Evolutionary conservation across 208 protist genomes (phyloP).

Genomic region (Novymonas esmeraldas): DNA sequence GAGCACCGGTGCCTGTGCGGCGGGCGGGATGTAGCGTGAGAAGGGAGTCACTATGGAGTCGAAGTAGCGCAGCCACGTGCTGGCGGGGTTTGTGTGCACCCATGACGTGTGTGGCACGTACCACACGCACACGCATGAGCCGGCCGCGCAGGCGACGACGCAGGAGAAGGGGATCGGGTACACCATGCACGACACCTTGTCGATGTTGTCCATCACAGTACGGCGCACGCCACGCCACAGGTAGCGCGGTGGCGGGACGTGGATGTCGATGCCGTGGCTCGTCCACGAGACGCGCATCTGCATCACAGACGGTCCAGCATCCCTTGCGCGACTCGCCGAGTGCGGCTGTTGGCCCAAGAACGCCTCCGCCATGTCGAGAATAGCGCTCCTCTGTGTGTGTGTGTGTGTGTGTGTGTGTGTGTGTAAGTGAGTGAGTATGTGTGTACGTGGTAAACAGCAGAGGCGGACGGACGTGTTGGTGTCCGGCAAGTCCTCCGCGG

Average conservation of each 20-base stretch:
- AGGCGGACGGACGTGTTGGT: no score
- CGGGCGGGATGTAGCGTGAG: conserved; percentile 32
- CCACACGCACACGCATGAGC: conserved; percentile 50
- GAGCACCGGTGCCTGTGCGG: conserved; percentile 44
- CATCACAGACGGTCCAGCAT: conserved; percentile 50
- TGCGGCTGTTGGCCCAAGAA: conserved; percentile 52
- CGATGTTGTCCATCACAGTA: conserved; percentile 45
- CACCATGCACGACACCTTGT: conserved; percentile 63
- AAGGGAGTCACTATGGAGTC: conserved; percentile 53
- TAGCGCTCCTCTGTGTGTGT: not conserved
- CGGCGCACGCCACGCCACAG: conserved; percentile 44
- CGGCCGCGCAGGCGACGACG: conserved; percentile 41
- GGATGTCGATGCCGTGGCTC: conserved; percentile 60
- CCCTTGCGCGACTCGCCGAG: conserved; percentile 32
- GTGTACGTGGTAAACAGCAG: not conserved
- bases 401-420: not conserved
- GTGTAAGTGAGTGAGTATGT: not conserved
- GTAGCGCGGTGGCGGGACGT: conserved; percentile 70
- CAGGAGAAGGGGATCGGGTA: conserved; percentile 63
- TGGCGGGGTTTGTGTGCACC: conserved; percentile 37
- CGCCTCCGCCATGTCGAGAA: conserved; percentile 58
- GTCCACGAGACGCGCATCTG: conserved; percentile 50
- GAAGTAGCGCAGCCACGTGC: conserved; percentile 56
- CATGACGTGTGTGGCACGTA: conserved; percentile 35
- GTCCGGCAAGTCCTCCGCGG: no score